Base-by-base conservation (phyloP, 1,284 basidiomycete genomes). In the Boletellus dicymbophilus region DNA sequence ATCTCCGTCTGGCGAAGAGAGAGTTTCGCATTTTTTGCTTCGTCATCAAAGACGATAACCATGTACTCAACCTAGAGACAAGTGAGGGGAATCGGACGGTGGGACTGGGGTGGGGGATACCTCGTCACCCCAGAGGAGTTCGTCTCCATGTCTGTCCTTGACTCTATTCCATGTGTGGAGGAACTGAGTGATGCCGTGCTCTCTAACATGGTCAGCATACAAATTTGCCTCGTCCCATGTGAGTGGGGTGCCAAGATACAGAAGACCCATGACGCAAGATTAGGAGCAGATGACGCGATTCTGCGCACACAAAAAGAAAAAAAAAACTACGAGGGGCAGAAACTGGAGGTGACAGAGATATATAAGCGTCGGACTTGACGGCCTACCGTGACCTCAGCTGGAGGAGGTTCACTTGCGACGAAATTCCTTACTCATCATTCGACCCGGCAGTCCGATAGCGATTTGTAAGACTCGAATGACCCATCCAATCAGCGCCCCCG, bases 111-210 rank as follows among this genome's bases (percentile, higher is more conserved):
- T 20, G 20, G 37, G 30, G 7, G 70, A 51, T 63, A 95, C 95
- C 85, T 99, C 97, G 65, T 99, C 97, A 26, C 97, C 97, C 97
- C 97, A 99, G n/a, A 98, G 81, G 42, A 99, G 75, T 53, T 90
- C 88, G 64, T 99, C 95, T 11, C 94, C 95, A n/a, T 84, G 80
- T 51, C 93, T 81, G 66, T 93, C 89, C 78, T 97, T 98, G 69
- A 95, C 79, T 52, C 85, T 82, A 65, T 94, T 83, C 93, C 94
- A 99, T 37, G 88, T 93, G 61, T 94, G 80, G 45, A 99, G 73
- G 67, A 99, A 97, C 73, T 99, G 97, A 20, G 90, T 86, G 65
- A 99, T 94, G 34, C 97, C 97, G 69, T 99, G 95, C 48, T 79
- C 73, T 55, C 95, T 81, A 59, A 99, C 93, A 74, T 98, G 93